Conservation (phyloP, 306 rosid species). For the Quercus berberidifolia region DNA sequence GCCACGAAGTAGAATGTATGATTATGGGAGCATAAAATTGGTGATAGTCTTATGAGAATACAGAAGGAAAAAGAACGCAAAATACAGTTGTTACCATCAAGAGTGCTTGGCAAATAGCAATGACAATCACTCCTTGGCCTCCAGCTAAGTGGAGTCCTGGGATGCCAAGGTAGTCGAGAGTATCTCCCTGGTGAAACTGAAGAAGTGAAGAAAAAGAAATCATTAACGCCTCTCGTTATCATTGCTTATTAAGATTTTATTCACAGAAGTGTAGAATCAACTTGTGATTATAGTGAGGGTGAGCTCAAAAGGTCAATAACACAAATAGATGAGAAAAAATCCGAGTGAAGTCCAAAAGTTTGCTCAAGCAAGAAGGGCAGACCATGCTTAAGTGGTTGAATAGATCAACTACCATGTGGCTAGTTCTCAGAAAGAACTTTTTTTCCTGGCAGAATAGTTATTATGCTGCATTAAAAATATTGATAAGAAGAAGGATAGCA, state of each 20-base stretch:
- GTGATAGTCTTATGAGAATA: constrained; percentile 8
- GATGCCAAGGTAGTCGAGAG: constrained; percentile 89
- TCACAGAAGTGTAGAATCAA: neutral
- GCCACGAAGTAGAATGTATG: neutral
- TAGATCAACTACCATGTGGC: neutral
- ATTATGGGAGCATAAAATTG: constrained; percentile 10
- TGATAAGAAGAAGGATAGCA: neutral
- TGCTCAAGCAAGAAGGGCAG: neutral
- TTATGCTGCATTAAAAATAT: neutral
- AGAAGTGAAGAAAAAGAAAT: constrained; percentile 13
- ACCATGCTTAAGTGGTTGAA: neutral
- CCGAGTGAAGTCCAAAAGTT: neutral
- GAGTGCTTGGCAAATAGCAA: constrained; percentile 90
- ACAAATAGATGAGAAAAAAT: neutral
- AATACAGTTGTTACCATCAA: constrained; percentile 61
- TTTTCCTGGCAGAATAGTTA: neutral
- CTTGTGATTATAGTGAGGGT: neutral
- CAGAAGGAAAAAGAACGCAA: neutral
- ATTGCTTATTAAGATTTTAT: neutral
- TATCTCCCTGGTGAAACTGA: constrained; percentile 68
- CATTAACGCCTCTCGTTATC: neutral
- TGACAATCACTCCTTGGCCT: constrained; percentile 89
- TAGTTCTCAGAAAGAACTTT: neutral
- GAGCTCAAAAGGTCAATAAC: neutral
- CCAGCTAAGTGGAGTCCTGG: constrained; percentile 95